A percentile compares a stretch with the other conserved stretches of the same genome.
Evolutionary conservation across 1,284 basidiomycete species (phyloP).

Genomic region (Puccinia novopanici): DNA sequence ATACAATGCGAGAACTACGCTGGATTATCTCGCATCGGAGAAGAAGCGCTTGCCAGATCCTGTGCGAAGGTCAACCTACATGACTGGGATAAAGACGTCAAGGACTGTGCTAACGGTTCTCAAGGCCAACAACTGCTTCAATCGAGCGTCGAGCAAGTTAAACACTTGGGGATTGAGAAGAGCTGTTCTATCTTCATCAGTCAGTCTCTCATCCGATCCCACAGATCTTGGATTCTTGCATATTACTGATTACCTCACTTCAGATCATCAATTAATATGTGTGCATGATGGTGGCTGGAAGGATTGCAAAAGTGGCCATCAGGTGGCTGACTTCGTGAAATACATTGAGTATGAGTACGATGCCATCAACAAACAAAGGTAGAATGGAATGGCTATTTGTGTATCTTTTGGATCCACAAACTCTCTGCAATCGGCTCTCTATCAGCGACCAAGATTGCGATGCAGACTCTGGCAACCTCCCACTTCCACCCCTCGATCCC

Average conservation of each 20-base stretch:
- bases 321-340: constrained; percentile 52
- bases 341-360: constrained; percentile 14
- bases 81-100: constrained; percentile 50
- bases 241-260: constrained; percentile 36
- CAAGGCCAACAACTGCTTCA: constrained; percentile 52
- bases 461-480: not conserved
- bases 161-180: constrained; percentile 51
- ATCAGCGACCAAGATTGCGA: not conserved
- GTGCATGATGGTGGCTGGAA: constrained; percentile 54
- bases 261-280: constrained; percentile 53
- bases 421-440: not conserved
- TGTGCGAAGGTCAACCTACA: constrained; percentile 54
- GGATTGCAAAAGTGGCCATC: constrained; percentile 52
- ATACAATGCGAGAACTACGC: constrained; percentile 51
- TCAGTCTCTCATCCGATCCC: not conserved
- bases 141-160: constrained; percentile 44
- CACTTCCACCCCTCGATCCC: not conserved
- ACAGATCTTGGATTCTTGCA: not conserved
- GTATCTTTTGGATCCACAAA: not conserved
- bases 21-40: constrained; percentile 52
- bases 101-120: constrained; percentile 50
- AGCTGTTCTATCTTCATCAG: constrained; percentile 55
- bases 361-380: not conserved
- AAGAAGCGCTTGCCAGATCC: constrained; percentile 49
- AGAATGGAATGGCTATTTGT: not conserved